These are phyloP conservation scores for Zygoascus biomembranicola DNA, from an alignment of 805 yeast genomes.

Conservation along the genomic window DNA sequence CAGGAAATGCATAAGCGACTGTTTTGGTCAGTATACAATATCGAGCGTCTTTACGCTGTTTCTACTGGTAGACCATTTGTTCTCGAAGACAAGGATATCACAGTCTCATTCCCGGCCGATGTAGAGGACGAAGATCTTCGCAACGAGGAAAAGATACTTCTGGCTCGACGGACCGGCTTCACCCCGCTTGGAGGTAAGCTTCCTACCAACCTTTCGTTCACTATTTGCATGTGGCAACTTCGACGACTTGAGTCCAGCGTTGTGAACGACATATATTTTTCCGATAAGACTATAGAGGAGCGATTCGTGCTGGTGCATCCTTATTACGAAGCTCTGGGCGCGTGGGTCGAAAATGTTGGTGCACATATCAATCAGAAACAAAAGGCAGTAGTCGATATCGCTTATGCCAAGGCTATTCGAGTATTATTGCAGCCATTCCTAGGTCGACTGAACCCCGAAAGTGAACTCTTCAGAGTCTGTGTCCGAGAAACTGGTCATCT, in stretches of 20 bases:
- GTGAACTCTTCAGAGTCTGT: constrained; percentile 52
- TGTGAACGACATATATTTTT: constrained; percentile 41
- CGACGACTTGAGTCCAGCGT: constrained; percentile 54
- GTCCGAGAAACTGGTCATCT: constrained; percentile 68
- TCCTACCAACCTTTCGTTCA: constrained; percentile 31
- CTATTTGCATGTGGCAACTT: constrained; percentile 48
- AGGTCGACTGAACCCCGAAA: constrained; percentile 53
- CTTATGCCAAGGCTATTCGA: constrained; percentile 54
- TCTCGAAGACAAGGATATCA: constrained; percentile 42
- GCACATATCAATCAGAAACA: constrained; percentile 25
- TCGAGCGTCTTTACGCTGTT: constrained; percentile 54
- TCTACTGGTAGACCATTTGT: constrained; percentile 53
- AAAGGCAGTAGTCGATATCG: constrained; percentile 49
- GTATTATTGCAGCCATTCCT: constrained; percentile 55
- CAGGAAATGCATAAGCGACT: constrained; percentile 41
- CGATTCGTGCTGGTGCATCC: constrained; percentile 45
- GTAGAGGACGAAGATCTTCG: constrained; percentile 15
- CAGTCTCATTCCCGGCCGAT: constrained; percentile 15
- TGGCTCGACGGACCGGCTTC: constrained; percentile 1
- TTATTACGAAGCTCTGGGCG: constrained; percentile 46
- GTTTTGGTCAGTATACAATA: constrained; percentile 58
- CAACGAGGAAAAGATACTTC: constrained; percentile 7
- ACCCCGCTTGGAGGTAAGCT: background rate
- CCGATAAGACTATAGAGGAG: constrained; percentile 22
- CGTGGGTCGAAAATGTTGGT: constrained; percentile 44